Percentiles rank a stretch among this genome's conserved stretches.
phyloP scores from a whole-genome alignment of 2,329 filamentous ascomycete species.

The Arthrinium puccinioides region DNA sequence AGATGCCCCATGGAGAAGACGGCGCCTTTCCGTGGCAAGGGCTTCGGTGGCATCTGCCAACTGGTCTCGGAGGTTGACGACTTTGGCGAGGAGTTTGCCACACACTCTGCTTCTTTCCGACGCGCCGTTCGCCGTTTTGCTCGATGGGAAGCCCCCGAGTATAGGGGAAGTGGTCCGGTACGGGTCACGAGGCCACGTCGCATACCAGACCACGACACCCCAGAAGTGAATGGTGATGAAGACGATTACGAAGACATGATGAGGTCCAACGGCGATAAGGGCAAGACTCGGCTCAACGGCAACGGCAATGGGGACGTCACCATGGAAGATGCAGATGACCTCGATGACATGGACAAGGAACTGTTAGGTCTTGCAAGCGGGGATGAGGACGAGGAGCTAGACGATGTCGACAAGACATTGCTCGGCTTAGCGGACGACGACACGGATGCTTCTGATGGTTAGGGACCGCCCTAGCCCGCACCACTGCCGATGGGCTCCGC shows the following conservation, averaged over 20 bases:
- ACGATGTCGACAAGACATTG: constrained; percentile 22
- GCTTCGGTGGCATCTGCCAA: constrained; percentile 57
- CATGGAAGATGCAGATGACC: constrained; percentile 39
- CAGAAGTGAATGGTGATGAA: constrained; percentile 12
- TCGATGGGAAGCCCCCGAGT: constrained; percentile 49
- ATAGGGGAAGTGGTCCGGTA: not conserved
- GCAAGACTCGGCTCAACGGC: constrained; percentile 22
- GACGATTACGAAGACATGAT: constrained; percentile 22
- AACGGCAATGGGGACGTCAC: constrained; percentile 35
- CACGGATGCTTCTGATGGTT: constrained; percentile 1
- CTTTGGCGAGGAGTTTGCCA: constrained; percentile 66
- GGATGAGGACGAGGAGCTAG: constrained; percentile 34
- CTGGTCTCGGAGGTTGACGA: constrained; percentile 59
- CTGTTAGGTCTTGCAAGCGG: constrained; percentile 38
- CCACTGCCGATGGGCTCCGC: too few species aligned
- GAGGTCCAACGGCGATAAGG: constrained; percentile 21
- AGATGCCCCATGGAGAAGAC: constrained; percentile 23
- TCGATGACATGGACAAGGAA: constrained; percentile 50
- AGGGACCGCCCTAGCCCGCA: too few species aligned
- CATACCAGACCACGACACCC: constrained; percentile 14
- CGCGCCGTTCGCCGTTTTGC: constrained; percentile 57
- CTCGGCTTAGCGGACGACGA: constrained; percentile 20
- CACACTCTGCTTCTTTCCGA: constrained; percentile 59
- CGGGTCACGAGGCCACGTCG: constrained; percentile 5
- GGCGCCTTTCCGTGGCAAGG: constrained; percentile 43